These are phyloP conservation scores for Carex cristatella DNA, from an alignment of 176 grass and related monocot genomes.

Conservation along the genomic window DNA sequence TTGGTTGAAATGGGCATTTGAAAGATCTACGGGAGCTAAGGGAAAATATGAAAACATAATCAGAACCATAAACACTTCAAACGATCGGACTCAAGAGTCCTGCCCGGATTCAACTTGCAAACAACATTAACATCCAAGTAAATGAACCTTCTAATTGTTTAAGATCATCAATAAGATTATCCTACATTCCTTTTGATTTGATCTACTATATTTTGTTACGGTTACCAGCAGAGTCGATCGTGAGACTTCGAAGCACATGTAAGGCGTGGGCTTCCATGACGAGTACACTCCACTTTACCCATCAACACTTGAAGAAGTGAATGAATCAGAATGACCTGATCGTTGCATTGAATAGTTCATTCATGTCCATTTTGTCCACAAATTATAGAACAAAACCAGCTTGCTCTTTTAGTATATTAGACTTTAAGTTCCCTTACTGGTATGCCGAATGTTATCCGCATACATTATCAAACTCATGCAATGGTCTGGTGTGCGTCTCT, in stretches of 20 bases:
- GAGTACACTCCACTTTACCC: neutral
- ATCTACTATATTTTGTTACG: neutral
- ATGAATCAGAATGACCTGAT: neutral
- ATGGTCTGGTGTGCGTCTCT: neutral
- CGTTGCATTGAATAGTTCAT: neutral
- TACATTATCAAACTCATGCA: neutral
- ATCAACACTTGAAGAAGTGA: neutral
- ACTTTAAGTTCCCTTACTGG: neutral
- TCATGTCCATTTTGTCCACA: neutral
- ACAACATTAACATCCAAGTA: neutral
- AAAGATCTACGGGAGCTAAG: neutral
- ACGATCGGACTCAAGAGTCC: too few species aligned
- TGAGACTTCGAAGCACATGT: neutral
- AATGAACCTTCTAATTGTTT: too few species aligned
- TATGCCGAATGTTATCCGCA: neutral
- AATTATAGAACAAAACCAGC: neutral
- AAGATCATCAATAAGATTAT: too few species aligned
- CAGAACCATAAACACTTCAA: too few species aligned
- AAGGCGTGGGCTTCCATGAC: neutral
- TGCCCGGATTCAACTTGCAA: neutral
- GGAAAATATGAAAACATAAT: too few species aligned
- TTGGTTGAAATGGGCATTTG: neutral
- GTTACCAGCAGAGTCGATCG: neutral
- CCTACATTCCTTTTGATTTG: neutral
- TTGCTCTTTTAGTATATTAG: neutral